A percentile compares a stretch with the other conserved stretches of the same genome.
Conservation (phyloP, 2,329 filamentous ascomycete species). For the Cladophialophora immunda region DNA sequence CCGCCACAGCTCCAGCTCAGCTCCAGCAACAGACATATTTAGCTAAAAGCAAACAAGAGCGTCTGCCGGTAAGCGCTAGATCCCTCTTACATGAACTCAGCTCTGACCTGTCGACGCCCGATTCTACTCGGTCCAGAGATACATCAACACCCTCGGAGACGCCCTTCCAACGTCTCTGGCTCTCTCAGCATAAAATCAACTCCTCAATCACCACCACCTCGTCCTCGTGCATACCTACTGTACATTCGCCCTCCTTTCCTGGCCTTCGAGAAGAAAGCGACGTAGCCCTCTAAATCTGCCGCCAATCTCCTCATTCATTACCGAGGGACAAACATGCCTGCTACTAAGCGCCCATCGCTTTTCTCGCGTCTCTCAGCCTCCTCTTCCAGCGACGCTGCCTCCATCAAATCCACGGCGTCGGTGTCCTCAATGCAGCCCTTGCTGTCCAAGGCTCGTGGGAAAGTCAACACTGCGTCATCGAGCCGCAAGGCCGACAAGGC, state of each 20-base stretch:
- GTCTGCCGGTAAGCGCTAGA: background rate
- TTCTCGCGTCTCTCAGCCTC: conserved; percentile 13
- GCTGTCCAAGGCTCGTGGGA: background rate
- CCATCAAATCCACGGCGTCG: conserved; percentile 11
- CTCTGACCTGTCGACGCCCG: background rate
- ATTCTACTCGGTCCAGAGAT: too few relatives aligned
- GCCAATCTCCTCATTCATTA: background rate
- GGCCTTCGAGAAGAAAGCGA: background rate
- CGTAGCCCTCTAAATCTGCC: background rate
- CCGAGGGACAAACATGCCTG: background rate
- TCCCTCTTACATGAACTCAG: background rate
- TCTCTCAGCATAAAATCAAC: too few relatives aligned
- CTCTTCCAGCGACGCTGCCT: conserved; percentile 10
- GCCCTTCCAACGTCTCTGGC: too few relatives aligned
- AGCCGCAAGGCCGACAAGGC: background rate
- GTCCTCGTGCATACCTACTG: background rate
- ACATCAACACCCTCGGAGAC: too few relatives aligned
- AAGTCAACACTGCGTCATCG: background rate
- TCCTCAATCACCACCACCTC: background rate
- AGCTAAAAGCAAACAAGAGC: background rate
- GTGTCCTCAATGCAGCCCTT: conserved; percentile 15
- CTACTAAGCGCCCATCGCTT: conserved; percentile 10
- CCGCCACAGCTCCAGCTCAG: background rate
- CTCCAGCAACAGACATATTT: too few relatives aligned
- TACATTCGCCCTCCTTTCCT: background rate